phyloP scores from a whole-genome alignment of 768 basidiomycete species.

The Arthromyces matolae region DNA sequence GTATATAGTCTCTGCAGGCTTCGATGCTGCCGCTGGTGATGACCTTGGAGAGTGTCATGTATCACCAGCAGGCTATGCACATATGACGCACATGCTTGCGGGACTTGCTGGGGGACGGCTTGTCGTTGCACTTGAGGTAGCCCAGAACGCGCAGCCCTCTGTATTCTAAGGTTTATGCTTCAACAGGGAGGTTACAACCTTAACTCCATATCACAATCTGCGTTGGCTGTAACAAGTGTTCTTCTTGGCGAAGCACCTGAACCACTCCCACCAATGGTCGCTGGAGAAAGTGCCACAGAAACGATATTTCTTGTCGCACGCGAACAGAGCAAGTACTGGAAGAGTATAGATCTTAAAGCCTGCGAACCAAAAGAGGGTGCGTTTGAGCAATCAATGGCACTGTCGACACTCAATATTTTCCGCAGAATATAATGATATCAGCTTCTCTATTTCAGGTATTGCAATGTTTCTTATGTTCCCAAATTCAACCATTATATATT shows the following conservation, averaged over 20 bases:
- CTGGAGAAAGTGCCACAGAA: conserved; percentile 80
- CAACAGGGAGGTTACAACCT: conserved; percentile 92
- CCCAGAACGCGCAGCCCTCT: conserved; percentile 14
- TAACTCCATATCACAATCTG: conserved; percentile 81
- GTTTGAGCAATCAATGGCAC: background rate
- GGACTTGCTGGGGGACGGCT: conserved; percentile 84
- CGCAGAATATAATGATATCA: conserved; percentile 57
- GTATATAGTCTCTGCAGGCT: conserved; percentile 87
- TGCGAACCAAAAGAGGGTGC: conserved; percentile 81
- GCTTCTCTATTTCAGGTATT: conserved; percentile 67
- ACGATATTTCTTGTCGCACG: conserved; percentile 85
- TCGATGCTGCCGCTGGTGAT: conserved; percentile 94
- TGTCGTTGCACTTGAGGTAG: conserved; percentile 91
- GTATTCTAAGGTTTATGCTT: too few relatives aligned
- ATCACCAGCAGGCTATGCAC: conserved; percentile 89
- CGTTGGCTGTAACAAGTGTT: conserved; percentile 81
- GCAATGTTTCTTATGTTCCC: background rate
- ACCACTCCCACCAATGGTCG: conserved; percentile 65
- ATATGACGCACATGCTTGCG: conserved; percentile 97
- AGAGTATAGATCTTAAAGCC: conserved; percentile 73
- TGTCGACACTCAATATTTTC: conserved; percentile 3
- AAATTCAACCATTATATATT: background rate
- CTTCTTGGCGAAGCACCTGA: conserved; percentile 88
- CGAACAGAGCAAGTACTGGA: conserved; percentile 92
- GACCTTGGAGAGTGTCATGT: conserved; percentile 89